These are phyloP conservation scores for Backusella sp. DNA, from an alignment of 192 early-diverging fungal species.

Conservation along the genomic window DNA sequence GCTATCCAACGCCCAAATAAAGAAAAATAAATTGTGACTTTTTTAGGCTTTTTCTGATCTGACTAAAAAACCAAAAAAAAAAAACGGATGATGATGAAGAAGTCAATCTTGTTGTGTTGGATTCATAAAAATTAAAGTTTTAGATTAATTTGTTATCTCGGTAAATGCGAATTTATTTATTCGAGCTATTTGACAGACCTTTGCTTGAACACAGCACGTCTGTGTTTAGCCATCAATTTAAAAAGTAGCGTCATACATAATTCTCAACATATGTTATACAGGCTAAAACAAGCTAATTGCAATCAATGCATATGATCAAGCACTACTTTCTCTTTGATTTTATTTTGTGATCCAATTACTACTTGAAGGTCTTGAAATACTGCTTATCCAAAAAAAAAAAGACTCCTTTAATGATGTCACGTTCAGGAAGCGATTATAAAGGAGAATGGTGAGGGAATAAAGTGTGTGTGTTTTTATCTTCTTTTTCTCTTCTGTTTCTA, in stretches of 20 bases:
- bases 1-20: background rate
- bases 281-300: background rate
- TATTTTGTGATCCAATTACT: too few relatives aligned
- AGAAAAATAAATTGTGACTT: slow-evolving; percentile 2
- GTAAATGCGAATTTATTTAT: background rate
- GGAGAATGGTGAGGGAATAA: too few relatives aligned
- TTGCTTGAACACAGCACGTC: background rate
- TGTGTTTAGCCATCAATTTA: background rate
- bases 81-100: background rate
- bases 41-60: background rate
- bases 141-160: too few relatives aligned
- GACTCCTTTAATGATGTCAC: too few relatives aligned
- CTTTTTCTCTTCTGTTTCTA: too few relatives aligned
- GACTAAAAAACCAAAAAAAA: background rate
- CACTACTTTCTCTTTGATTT: background rate
- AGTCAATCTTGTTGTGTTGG: too few relatives aligned
- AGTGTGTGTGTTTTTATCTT: too few relatives aligned
- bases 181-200: background rate
- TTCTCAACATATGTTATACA: background rate
- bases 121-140: too few relatives aligned
- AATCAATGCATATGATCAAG: background rate
- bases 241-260: too few relatives aligned
- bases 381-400: too few relatives aligned
- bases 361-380: too few relatives aligned
- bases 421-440: too few relatives aligned